Base-by-base conservation (phyloP, 2,329 filamentous ascomycete genomes). In the Calonectria honghensis region DNA sequence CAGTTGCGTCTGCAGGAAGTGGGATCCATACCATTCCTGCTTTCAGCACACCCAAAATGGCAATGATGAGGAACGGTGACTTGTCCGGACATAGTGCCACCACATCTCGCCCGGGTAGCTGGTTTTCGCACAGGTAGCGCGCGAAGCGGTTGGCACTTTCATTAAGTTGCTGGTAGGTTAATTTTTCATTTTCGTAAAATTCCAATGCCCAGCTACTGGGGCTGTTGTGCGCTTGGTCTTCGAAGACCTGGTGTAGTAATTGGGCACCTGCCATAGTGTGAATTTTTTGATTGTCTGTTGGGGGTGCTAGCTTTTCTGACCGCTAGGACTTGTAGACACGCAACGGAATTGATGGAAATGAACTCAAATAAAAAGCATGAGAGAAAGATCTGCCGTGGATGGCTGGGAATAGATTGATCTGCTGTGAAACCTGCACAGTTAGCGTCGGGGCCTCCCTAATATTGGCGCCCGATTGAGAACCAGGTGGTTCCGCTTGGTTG, bases 21-120 rank as follows among this genome's bases (percentile, higher is more conserved):
- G 54, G 54, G 31, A 59, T 37, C 54, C 54, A 59, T 2, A 59
- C 13, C 54, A 59, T 59, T 0, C 54, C 54, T 27, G 54, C 32
- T 27, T 59, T 59, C 9, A 59, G 6, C 16, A 37, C 20, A 37
- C 29, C 54, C 4, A 59, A 20, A 5, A 59, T 59, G 20, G 54
- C 54, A 37, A 59, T 9, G 20, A 59, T 37, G 3, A 59, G 20
- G 10, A 24, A 32, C 4, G 54, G 54, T 3, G 54, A 59, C n/a
- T 59, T 59, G 6, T 59, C 32, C 6, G 54, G 32, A 6, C 54
- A 59, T 3, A 59, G 20, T 13, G 54, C 54, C 20, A 59, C 54
- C 54, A 37, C 54, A 5, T 39, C 32, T 13, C 31, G 32, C 2
- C 32, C 54, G 4, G 32, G 54, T 4, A 37, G 20, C 9, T 59